phyloP scores from a whole-genome alignment of 2,329 filamentous ascomycete species.

The Chaetomium sp. region DNA sequence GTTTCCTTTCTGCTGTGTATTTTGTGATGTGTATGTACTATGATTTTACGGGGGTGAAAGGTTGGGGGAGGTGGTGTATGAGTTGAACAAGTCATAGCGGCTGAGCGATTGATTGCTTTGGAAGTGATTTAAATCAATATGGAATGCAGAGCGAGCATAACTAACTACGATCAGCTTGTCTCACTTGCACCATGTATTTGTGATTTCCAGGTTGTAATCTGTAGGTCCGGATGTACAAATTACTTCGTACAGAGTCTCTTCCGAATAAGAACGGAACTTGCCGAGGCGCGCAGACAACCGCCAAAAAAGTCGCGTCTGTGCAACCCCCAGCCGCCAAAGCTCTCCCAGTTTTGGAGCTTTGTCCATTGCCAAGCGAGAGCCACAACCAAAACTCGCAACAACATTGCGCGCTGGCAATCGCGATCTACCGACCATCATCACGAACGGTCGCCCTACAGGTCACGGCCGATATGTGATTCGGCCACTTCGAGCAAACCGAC shows the following conservation, averaged over 20 bases:
- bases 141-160: neutral
- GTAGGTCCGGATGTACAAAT: too few species aligned
- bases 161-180: neutral
- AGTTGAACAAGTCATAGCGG: neutral
- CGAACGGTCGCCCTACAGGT: neutral
- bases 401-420: slow-evolving; percentile 5
- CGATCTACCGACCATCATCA: neutral
- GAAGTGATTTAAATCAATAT: neutral
- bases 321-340: slow-evolving; percentile 9
- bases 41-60: neutral
- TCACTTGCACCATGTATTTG: neutral
- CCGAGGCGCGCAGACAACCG: slow-evolving; percentile 26
- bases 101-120: neutral
- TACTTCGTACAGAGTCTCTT: neutral
- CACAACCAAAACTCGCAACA: slow-evolving; percentile 9
- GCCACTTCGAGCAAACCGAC: slow-evolving; percentile 36
- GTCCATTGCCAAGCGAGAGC: slow-evolving; percentile 12
- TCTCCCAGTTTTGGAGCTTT: slow-evolving; percentile 17
- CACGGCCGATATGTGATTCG: neutral
- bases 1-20: slow-evolving; percentile 2
- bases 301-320: slow-evolving; percentile 32
- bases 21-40: slow-evolving; percentile 11
- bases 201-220: too few species aligned
- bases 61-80: neutral
- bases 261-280: slow-evolving; percentile 26